Evolutionary conservation across 805 yeast genomes (phyloP).

Genomic region (Lachancea nothofagi): DNA sequence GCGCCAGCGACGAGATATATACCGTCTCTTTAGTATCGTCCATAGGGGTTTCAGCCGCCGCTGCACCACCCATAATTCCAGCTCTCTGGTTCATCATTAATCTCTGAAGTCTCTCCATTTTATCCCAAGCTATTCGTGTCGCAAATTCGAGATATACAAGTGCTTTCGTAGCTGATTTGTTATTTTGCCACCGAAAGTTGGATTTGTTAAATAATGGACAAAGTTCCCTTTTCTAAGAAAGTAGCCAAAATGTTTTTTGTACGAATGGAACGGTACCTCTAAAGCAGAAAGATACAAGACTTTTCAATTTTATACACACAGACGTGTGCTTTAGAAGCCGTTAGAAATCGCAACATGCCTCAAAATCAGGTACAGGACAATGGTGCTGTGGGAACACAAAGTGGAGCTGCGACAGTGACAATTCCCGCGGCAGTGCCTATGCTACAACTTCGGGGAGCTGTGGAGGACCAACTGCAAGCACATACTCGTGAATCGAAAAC

Average conservation of each 20-base stretch:
- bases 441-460: slow-evolving; percentile 23
- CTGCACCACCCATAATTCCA: slow-evolving; percentile 44
- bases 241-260: too few species aligned
- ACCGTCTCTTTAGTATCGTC: slow-evolving; percentile 96
- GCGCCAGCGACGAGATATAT: slow-evolving; percentile 89
- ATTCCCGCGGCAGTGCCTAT: slow-evolving; percentile 20
- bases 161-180: background rate
- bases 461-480: slow-evolving; percentile 6
- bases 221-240: too few species aligned
- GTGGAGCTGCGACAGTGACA: slow-evolving; percentile 14
- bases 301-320: too few species aligned
- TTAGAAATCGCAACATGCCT: background rate
- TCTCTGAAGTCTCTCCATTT: slow-evolving; percentile 41
- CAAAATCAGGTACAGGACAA: background rate
- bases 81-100: slow-evolving; percentile 36
- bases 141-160: background rate
- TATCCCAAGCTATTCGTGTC: background rate
- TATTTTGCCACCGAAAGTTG: too few species aligned
- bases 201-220: too few species aligned
- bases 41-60: slow-evolving; percentile 66
- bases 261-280: too few species aligned
- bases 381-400: background rate
- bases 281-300: too few species aligned
- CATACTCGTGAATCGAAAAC: slow-evolving; percentile 1
- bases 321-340: too few species aligned